Base-by-base conservation (phyloP, 495 filamentous ascomycete genomes). In the Aspergillus heteromorphus region DNA sequence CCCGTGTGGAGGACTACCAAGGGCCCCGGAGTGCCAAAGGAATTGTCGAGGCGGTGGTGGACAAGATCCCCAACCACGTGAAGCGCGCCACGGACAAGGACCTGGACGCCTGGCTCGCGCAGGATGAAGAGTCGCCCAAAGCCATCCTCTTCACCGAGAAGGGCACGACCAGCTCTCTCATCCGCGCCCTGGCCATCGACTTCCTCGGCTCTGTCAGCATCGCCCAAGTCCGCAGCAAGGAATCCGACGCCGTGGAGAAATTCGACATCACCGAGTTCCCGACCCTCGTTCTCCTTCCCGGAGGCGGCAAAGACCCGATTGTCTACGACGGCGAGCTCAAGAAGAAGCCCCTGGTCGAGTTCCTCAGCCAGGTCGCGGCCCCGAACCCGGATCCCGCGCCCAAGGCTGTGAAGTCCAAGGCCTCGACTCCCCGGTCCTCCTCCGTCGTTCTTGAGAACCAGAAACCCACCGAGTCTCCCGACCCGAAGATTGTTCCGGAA, bases 81-180 rank as follows among this genome's bases (percentile, higher is more conserved):
- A 89, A 87, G 68, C 80, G 80, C 51, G 73, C 96, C 6, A 85
- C 84, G 20, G 88, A 95, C 70, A 87, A 87, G 70, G 87, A 86
- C 31, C 65, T 96, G 43, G 84, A 91, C 53, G 77, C 77, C 17
- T 97, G 89, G 82, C 70, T 97, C 38, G 73, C 77, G 18, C 79
- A 84, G 58, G 82, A 84, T 40, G 87, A 89, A 53, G 83, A 88
- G 36, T 79, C 80, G 5, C 80, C 89, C 31, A 97, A 96, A 74
- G 91, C 89, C 4, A 84, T 99, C 40, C 75, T 97, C 11, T 97
- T 99, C 72, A 96, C 88, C 2, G 89, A 96, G 54, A 97, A 97
- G 71, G 92, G 92, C 1, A 87, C 86, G 13, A 92, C 87, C 0
- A 88, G 88, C 66, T 78, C 91, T 9, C 73, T 96, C 13, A 78